phyloP scores from a whole-genome alignment of 108 stramenopile species.

The Fistulifera pelliculosa region DNA sequence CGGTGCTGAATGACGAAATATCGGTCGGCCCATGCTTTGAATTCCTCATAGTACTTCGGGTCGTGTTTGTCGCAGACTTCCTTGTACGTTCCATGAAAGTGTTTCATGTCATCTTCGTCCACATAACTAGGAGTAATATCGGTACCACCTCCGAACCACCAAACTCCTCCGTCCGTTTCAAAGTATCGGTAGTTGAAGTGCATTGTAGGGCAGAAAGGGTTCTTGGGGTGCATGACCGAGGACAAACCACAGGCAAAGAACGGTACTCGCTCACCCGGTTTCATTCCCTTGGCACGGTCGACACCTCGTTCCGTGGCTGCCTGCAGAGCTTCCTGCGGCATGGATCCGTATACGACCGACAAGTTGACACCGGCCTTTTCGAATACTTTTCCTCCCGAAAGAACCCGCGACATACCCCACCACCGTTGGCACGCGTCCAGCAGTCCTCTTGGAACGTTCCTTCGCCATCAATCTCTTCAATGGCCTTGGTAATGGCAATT shows the following conservation, averaged over 20 bases:
- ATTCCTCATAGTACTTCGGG: conserved; percentile 84
- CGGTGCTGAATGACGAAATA: conserved; percentile 93
- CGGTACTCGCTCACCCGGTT: conserved; percentile 69
- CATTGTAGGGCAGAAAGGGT: conserved; percentile 93
- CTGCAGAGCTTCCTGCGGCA: conserved; percentile 83
- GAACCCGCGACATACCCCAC: conserved; percentile 93
- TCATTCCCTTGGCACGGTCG: conserved; percentile 73
- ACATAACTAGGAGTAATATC: conserved; percentile 96
- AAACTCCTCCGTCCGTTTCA: conserved; percentile 94
- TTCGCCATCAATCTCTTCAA: conserved; percentile 81
- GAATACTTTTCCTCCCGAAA: conserved; percentile 81
- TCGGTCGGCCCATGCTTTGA: conserved; percentile 95
- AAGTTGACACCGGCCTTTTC: conserved; percentile 97
- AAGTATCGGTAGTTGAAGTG: conserved; percentile 99
- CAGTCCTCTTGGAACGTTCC: conserved; percentile 82
- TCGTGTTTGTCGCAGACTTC: conserved; percentile 91
- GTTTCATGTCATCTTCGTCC: conserved; percentile 86
- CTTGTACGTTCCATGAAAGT: conserved; percentile 97
- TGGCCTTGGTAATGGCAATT: conserved; percentile 74
- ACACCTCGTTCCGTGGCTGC: conserved; percentile 93
- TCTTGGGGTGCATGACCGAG: conserved; percentile 95
- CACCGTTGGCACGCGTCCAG: conserved; percentile 87
- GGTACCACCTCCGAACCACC: conserved; percentile 95
- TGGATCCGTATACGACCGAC: conserved; percentile 87
- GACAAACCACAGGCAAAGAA: conserved; percentile 95